Conservation (phyloP, 2,329 filamentous ascomycete species). For the Plenodomus tracheiphilus region DNA sequence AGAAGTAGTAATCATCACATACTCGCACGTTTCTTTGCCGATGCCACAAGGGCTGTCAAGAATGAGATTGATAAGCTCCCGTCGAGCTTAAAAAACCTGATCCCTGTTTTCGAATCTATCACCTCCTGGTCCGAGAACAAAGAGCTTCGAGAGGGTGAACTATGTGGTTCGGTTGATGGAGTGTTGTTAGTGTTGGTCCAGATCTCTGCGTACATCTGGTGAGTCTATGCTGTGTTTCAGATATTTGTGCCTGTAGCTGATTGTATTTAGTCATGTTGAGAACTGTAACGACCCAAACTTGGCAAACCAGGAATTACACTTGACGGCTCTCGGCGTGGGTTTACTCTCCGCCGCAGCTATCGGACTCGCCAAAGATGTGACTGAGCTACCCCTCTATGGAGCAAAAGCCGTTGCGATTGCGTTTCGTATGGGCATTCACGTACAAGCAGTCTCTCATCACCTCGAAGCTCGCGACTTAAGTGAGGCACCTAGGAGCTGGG, state of each 20-base stretch:
- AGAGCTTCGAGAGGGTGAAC: slow-evolving; percentile 45
- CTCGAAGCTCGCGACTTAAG: slow-evolving; percentile 44
- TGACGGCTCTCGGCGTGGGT: slow-evolving; percentile 45
- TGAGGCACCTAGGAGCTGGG: slow-evolving; percentile 44
- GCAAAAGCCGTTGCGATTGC: slow-evolving; percentile 49
- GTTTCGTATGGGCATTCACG: slow-evolving; percentile 53
- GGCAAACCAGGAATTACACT: neutral
- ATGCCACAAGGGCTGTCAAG: slow-evolving; percentile 46
- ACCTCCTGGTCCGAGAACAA: slow-evolving; percentile 39
- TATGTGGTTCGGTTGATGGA: slow-evolving; percentile 53
- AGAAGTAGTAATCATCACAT: slow-evolving; percentile 44
- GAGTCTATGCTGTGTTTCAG: slow-evolving; percentile 13
- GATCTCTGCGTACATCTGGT: slow-evolving; percentile 52
- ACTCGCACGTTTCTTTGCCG: slow-evolving; percentile 49
- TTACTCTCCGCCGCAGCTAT: slow-evolving; percentile 50
- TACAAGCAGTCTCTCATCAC: slow-evolving; percentile 49
- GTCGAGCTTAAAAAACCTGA: slow-evolving; percentile 21
- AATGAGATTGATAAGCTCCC: slow-evolving; percentile 46
- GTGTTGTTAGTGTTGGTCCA: slow-evolving; percentile 48
- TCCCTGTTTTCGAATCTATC: slow-evolving; percentile 47
- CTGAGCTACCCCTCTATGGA: slow-evolving; percentile 48
- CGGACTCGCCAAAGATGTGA: slow-evolving; percentile 45
- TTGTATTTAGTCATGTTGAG: neutral
- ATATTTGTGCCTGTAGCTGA: too few relatives aligned
- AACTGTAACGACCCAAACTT: neutral